phyloP scores from a whole-genome alignment of 345 rosid species.

The Populus nigra region DNA sequence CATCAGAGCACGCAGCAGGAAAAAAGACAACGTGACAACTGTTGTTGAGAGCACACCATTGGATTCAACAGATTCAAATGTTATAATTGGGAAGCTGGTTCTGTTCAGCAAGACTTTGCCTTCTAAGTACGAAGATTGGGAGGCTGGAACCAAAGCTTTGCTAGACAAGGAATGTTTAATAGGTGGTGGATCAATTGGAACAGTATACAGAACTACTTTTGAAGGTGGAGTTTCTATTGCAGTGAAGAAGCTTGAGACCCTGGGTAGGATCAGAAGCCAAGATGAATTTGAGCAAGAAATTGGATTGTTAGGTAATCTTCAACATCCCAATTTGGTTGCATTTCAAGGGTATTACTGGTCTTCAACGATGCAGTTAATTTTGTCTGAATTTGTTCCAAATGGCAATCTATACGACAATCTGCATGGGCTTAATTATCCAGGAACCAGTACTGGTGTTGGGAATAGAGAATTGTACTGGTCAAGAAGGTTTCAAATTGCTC shows the following conservation, averaged over 20 bases:
- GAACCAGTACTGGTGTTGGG: slow-evolving; percentile 65
- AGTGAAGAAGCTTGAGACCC: slow-evolving; percentile 84
- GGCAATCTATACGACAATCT: slow-evolving; percentile 83
- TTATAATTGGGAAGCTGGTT: slow-evolving; percentile 85
- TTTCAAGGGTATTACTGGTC: slow-evolving; percentile 95
- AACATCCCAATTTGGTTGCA: slow-evolving; percentile 68
- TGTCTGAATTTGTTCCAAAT: slow-evolving; percentile 66
- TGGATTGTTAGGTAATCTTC: slow-evolving; percentile 68
- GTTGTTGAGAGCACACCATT: slow-evolving; percentile 73
- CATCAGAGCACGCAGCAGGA: slow-evolving; percentile 61
- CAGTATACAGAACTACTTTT: slow-evolving; percentile 72
- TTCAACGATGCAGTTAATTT: slow-evolving; percentile 68
- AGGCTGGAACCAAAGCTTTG: slow-evolving; percentile 83
- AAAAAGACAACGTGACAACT: slow-evolving; percentile 40
- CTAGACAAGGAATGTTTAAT: slow-evolving; percentile 83
- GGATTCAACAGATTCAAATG: slow-evolving; percentile 63
- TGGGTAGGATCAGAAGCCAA: slow-evolving; percentile 83
- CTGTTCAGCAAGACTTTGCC: slow-evolving; percentile 92
- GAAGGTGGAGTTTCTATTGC: slow-evolving; percentile 91
- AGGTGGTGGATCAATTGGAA: slow-evolving; percentile 85
- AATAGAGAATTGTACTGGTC: slow-evolving; percentile 69
- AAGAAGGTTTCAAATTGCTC: slow-evolving; percentile 80
- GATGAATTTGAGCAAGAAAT: slow-evolving; percentile 93
- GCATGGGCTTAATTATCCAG: slow-evolving; percentile 49
- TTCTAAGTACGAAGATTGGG: slow-evolving; percentile 95